These are phyloP conservation scores for Garcia nutans DNA, from an alignment of 345 rosid species.

Conservation along the genomic window DNA sequence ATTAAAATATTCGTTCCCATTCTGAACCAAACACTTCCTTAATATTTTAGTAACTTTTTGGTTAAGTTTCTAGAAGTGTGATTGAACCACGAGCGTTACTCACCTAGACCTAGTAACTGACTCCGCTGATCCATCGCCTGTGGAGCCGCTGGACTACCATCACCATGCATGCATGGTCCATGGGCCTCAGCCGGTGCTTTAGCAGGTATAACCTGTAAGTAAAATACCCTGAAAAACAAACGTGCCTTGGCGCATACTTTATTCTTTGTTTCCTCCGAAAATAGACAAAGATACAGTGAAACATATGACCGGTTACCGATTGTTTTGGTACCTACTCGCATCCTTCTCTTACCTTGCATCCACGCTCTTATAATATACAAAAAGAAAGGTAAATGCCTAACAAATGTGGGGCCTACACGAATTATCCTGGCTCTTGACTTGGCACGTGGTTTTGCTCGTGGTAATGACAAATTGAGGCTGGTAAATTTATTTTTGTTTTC, in stretches of 20 bases:
- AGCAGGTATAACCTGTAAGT: background rate
- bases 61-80: no score
- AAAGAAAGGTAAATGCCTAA: background rate
- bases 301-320: background rate
- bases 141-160: background rate
- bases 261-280: background rate
- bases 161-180: background rate
- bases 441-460: background rate
- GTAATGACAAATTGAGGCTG: background rate
- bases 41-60: no score
- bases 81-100: no score
- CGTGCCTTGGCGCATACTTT: background rate
- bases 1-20: no score
- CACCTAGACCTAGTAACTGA: no score
- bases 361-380: background rate
- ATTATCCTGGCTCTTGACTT: background rate
- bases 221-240: background rate
- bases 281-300: background rate
- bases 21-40: no score
- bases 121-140: background rate
- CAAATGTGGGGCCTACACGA: background rate
- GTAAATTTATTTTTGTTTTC: no score
- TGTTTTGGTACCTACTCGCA: background rate
- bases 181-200: no score
- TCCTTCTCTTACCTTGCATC: background rate